Evolutionary conservation across 2,329 filamentous ascomycete genomes (phyloP).

Genomic region (Sporothrix sp.): DNA sequence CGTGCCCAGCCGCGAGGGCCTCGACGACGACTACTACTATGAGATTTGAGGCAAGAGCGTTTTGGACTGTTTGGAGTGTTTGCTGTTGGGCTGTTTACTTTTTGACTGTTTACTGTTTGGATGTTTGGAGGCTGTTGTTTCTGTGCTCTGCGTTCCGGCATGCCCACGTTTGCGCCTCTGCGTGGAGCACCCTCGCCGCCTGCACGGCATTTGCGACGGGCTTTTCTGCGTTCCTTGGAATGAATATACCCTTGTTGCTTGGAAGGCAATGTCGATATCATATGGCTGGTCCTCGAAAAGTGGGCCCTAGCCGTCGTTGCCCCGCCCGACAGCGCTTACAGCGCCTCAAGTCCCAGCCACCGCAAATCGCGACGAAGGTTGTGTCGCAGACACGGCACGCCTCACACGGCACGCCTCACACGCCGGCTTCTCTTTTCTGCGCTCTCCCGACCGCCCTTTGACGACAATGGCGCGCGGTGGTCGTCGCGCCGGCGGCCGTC

Average conservation of each 20-base stretch:
- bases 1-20: slow-evolving; percentile 70
- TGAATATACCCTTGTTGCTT: slow-evolving; percentile 3
- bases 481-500: not conserved
- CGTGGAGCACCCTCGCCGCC: too few relatives aligned
- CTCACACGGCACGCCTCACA: too few relatives aligned
- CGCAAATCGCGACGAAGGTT: too few relatives aligned
- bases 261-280: not conserved
- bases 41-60: slow-evolving; percentile 42
- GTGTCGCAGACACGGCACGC: too few relatives aligned
- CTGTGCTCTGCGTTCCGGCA: not conserved
- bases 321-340: not conserved
- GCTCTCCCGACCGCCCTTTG: too few relatives aligned
- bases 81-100: not conserved
- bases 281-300: not conserved
- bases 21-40: slow-evolving; percentile 93
- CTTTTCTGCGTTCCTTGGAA: too few relatives aligned
- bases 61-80: not conserved
- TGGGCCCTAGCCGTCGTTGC: not conserved
- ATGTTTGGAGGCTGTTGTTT: not conserved
- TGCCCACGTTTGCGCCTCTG: too few relatives aligned
- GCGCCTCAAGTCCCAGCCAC: not conserved
- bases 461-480: not conserved
- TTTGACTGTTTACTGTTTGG: not conserved
- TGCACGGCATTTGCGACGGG: too few relatives aligned
- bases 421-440: not conserved